phyloP scores from a whole-genome alignment of 495 filamentous ascomycete genomes.

The Bombardia bombarda region DNA sequence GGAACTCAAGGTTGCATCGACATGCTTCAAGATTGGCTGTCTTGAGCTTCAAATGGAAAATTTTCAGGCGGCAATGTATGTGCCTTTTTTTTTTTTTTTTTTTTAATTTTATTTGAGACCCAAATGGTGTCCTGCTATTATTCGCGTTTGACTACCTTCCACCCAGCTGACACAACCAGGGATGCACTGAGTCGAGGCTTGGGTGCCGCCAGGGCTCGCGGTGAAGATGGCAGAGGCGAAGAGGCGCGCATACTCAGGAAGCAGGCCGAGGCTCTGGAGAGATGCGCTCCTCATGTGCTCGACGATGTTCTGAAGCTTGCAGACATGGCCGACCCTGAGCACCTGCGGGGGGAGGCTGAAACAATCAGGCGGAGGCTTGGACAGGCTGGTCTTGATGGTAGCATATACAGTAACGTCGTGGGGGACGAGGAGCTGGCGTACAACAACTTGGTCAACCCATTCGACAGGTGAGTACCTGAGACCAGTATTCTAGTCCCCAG shows the following conservation, averaged over 20 bases:
- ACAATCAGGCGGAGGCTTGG: not conserved
- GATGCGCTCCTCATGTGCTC: not conserved
- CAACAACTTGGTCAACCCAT: not conserved
- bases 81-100: not conserved
- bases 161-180: not conserved
- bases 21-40: not conserved
- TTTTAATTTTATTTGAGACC: no score
- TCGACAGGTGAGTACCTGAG: no score
- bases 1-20: not conserved
- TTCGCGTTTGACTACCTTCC: no score
- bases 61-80: not conserved
- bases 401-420: not conserved
- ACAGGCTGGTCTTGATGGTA: not conserved
- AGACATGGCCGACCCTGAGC: not conserved
- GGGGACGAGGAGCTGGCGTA: not conserved
- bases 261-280: not conserved
- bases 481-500: no score
- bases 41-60: not conserved
- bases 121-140: no score
- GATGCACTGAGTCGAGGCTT: not conserved
- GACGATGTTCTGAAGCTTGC: not conserved
- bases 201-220: not conserved
- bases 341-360: not conserved
- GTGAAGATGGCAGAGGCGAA: not conserved
- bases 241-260: not conserved